A percentile compares a stretch with the other conserved stretches of the same genome.
Conservation (phyloP, 2,329 filamentous ascomycete species). For the Cladosporium cucumerinum region DNA sequence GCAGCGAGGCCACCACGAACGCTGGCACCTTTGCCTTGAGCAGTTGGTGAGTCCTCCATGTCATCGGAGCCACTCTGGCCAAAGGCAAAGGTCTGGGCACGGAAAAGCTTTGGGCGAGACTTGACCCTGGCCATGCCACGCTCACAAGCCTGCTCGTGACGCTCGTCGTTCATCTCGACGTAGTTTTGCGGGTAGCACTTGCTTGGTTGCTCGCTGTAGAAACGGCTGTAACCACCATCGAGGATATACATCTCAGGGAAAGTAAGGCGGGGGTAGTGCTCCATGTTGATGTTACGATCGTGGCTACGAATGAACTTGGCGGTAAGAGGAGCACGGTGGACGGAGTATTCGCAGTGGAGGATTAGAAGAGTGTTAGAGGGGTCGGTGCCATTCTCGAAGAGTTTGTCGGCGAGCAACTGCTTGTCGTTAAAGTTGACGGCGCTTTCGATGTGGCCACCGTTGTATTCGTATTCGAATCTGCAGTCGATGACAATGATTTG, state of each 20-base stretch:
- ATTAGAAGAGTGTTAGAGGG: slow-evolving; percentile 75
- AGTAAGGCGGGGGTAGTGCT: slow-evolving; percentile 81
- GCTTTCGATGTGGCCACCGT: slow-evolving; percentile 89
- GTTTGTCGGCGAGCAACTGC: slow-evolving; percentile 72
- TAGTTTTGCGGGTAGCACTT: slow-evolving; percentile 94
- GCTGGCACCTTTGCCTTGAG: slow-evolving; percentile 24
- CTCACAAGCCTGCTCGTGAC: slow-evolving; percentile 90
- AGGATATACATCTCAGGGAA: slow-evolving; percentile 97
- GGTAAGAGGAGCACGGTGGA: slow-evolving; percentile 93
- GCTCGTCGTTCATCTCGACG: slow-evolving; percentile 90
- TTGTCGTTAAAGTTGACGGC: slow-evolving; percentile 98
- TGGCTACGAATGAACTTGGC: slow-evolving; percentile 87
- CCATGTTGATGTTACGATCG: slow-evolving; percentile 80
- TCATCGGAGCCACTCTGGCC: slow-evolving; percentile 61
- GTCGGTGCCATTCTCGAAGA: slow-evolving; percentile 64
- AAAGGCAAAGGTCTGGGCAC: slow-evolving; percentile 94
- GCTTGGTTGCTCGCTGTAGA: slow-evolving; percentile 73
- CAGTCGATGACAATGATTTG: slow-evolving; percentile 90
- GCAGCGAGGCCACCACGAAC: slow-evolving; percentile 25
- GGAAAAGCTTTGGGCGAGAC: slow-evolving; percentile 77
- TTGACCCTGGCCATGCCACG: slow-evolving; percentile 91
- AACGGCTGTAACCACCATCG: slow-evolving; percentile 91
- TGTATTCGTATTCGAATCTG: slow-evolving; percentile 97
- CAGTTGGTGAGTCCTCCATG: slow-evolving; percentile 63
- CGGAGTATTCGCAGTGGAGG: slow-evolving; percentile 98